phyloP scores from a whole-genome alignment of 1,284 basidiomycete species.

The Pseudozyma flocculosa region DNA sequence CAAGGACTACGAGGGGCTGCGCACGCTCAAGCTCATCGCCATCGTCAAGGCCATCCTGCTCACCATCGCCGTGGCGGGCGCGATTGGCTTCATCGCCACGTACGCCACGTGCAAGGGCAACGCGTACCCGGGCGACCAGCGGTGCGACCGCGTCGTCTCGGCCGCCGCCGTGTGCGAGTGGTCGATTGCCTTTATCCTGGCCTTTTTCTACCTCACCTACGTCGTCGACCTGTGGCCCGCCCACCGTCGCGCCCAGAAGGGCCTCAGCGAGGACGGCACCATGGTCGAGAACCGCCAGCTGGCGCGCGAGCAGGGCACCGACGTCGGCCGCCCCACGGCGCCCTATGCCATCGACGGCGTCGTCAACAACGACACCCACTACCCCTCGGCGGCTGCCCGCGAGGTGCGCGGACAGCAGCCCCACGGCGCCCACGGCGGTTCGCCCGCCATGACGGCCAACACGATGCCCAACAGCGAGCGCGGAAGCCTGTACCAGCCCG shows the following conservation, averaged over 20 bases:
- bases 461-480: constrained; percentile 20
- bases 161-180: constrained; percentile 59
- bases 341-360: constrained; percentile 32
- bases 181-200: constrained; percentile 57
- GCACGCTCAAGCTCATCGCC: constrained; percentile 60
- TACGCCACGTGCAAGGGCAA: constrained; percentile 56
- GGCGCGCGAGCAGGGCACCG: constrained; percentile 19
- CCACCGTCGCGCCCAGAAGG: constrained; percentile 24
- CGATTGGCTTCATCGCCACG: constrained; percentile 61
- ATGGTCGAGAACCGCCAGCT: constrained; percentile 38
- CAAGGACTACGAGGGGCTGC: constrained; percentile 60
- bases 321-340: constrained; percentile 6
- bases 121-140: constrained; percentile 25
- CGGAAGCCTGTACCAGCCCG: constrained; percentile 32
- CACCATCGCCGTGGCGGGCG: constrained; percentile 58
- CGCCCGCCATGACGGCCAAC: neutral
- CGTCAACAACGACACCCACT: constrained; percentile 27
- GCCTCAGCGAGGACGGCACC: constrained; percentile 38
- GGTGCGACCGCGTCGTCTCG: constrained; percentile 60
- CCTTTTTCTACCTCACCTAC: constrained; percentile 59
- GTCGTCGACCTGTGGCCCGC: constrained; percentile 56
- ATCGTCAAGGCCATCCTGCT: constrained; percentile 61
- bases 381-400: constrained; percentile 17
- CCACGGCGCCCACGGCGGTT: no score
- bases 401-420: constrained; percentile 7